Conservation (phyloP, 257 asterid genomes). For the Parsonsia alboflavescens region DNA sequence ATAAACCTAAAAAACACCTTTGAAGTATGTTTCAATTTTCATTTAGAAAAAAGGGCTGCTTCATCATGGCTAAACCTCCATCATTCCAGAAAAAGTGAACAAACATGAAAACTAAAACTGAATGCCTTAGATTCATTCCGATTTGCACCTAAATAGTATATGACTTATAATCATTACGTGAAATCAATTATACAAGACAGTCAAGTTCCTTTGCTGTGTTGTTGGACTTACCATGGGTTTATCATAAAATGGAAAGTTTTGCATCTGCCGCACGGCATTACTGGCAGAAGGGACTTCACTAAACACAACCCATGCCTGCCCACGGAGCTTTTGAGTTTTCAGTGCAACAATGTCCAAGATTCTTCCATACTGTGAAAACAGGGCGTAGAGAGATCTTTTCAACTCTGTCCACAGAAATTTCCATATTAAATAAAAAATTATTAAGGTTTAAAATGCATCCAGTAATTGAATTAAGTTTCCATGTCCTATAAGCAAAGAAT, state of each 20-base stretch:
- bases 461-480: slow-evolving; percentile 1
- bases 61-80: not conserved
- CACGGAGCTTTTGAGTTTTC: slow-evolving; percentile 90
- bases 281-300: slow-evolving; percentile 96
- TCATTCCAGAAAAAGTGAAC: not conserved
- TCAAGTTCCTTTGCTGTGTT: not conserved
- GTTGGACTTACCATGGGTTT: slow-evolving; percentile 76
- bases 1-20: not conserved
- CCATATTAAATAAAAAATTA: not conserved
- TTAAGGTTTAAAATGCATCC: not conserved
- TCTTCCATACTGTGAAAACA: slow-evolving; percentile 98
- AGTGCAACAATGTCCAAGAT: slow-evolving; percentile 86
- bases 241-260: slow-evolving; percentile 87
- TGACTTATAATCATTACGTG: not conserved
- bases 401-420: slow-evolving; percentile 56
- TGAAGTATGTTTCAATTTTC: not conserved
- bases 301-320: slow-evolving; percentile 98
- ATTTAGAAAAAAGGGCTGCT: not conserved
- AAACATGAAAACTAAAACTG: not conserved
- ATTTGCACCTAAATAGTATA: not conserved
- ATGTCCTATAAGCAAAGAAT: not conserved
- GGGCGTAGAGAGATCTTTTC: slow-evolving; percentile 97
- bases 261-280: slow-evolving; percentile 97
- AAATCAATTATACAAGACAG: not conserved
- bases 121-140: not conserved